Percentiles rank a stretch among this genome's conserved stretches.
phyloP scores from a whole-genome alignment of 2,329 filamentous ascomycete species.

The Ophiosphaerella korrae region DNA sequence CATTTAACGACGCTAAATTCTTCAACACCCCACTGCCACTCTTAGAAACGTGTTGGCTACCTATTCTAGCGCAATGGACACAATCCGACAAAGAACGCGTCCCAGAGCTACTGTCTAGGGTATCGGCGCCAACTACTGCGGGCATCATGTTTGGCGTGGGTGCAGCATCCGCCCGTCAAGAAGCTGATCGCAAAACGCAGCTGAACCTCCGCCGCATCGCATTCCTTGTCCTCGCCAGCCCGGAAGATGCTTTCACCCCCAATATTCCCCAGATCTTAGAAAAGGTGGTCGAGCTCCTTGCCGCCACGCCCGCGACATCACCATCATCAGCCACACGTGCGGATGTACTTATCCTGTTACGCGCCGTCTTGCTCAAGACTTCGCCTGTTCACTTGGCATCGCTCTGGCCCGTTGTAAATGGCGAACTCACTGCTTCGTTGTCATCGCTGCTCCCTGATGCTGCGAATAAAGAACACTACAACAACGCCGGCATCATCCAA shows the following conservation, averaged over 20 bases:
- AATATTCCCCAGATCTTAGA: slow-evolving; percentile 77
- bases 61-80: slow-evolving; percentile 81
- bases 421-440: slow-evolving; percentile 80
- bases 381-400: slow-evolving; percentile 79
- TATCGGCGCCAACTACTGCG: slow-evolving; percentile 85
- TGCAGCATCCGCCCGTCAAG: slow-evolving; percentile 88
- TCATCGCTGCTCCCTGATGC: slow-evolving; percentile 73
- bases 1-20: slow-evolving; percentile 87
- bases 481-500: slow-evolving; percentile 77
- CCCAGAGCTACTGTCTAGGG: slow-evolving; percentile 75
- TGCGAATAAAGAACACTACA: slow-evolving; percentile 75
- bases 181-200: slow-evolving; percentile 92
- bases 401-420: slow-evolving; percentile 88
- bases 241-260: slow-evolving; percentile 77
- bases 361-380: slow-evolving; percentile 79
- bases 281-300: slow-evolving; percentile 84
- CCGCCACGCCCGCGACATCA: slow-evolving; percentile 83
- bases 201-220: slow-evolving; percentile 84
- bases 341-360: slow-evolving; percentile 86
- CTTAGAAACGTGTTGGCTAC: slow-evolving; percentile 77
- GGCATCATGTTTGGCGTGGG: slow-evolving; percentile 99
- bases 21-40: slow-evolving; percentile 72
- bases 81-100: slow-evolving; percentile 87
- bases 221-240: slow-evolving; percentile 76
- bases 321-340: slow-evolving; percentile 88